A percentile compares a stretch with the other conserved stretches of the same genome.
These are phyloP conservation scores for Candida piceae DNA, from an alignment of 805 yeast species.

Conservation along the genomic window DNA sequence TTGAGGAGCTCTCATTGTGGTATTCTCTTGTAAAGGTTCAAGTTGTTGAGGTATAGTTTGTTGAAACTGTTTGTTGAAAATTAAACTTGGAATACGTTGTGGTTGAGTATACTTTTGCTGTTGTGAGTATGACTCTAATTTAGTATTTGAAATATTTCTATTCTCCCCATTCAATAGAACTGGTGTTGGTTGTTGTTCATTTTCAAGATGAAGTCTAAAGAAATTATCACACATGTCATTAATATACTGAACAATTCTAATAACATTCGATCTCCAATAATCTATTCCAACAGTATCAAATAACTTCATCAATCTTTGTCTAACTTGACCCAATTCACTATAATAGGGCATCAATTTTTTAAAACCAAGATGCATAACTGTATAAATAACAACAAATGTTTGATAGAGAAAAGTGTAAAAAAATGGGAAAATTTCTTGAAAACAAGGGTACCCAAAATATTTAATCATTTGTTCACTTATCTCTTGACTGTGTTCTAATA, in stretches of 20 bases:
- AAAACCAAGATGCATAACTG: slow-evolving; percentile 40
- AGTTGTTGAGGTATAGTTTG: too few relatives aligned
- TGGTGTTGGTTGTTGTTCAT: slow-evolving; percentile 2
- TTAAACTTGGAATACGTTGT: too few relatives aligned
- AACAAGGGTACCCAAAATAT: slow-evolving; percentile 24
- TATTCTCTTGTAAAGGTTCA: too few relatives aligned
- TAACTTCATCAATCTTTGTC: slow-evolving; percentile 26
- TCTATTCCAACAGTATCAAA: slow-evolving; percentile 24
- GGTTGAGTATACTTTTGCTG: background rate
- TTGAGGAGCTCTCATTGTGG: too few relatives aligned
- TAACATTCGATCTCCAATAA: slow-evolving; percentile 27
- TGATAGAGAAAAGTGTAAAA: slow-evolving; percentile 46
- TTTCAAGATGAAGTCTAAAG: slow-evolving; percentile 18
- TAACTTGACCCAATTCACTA: slow-evolving; percentile 21
- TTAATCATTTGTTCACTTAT: slow-evolving; percentile 31
- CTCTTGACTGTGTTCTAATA: slow-evolving; percentile 31
- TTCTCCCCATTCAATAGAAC: background rate
- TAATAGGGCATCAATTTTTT: slow-evolving; percentile 25
- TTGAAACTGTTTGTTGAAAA: too few relatives aligned
- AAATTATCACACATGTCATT: slow-evolving; percentile 29
- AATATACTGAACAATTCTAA: slow-evolving; percentile 28
- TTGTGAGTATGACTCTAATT: background rate
- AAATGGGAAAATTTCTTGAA: slow-evolving; percentile 41
- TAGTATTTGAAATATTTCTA: background rate
- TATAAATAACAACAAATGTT: slow-evolving; percentile 46